phyloP scores from a whole-genome alignment of 176 grass and related monocot species.

The Zizania latifolia region DNA sequence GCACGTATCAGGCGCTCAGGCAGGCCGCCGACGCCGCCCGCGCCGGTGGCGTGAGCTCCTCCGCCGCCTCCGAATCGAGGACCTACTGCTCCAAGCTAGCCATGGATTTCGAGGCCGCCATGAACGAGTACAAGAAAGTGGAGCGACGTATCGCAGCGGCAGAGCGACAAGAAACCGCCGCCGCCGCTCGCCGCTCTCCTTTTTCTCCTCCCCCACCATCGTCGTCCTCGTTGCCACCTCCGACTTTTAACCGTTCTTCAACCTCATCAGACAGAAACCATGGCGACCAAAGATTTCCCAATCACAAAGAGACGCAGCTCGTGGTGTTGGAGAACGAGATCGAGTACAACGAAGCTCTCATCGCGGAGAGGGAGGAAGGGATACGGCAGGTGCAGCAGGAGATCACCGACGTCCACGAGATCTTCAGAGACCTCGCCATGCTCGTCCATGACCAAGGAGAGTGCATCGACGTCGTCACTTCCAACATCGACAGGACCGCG shows the following conservation, averaged over 20 bases:
- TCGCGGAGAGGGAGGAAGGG: constrained; percentile 56
- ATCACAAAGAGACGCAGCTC: constrained; percentile 24
- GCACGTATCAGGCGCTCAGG: constrained; percentile 40
- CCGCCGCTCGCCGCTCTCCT: constrained; percentile 23
- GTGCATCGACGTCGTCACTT: constrained; percentile 32
- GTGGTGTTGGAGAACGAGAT: constrained; percentile 31
- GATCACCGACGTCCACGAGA: constrained; percentile 53
- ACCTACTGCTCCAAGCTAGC: constrained; percentile 41
- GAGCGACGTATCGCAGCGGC: constrained; percentile 25
- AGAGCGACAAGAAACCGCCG: constrained; percentile 28
- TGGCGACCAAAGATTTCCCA: no score
- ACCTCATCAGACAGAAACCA: background rate
- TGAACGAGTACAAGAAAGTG: constrained; percentile 48
- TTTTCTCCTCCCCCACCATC: constrained; percentile 19
- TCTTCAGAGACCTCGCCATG: constrained; percentile 44
- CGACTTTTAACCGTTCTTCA: background rate
- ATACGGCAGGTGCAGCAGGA: constrained; percentile 53
- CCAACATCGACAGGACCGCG: constrained; percentile 27
- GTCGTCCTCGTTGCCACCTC: background rate
- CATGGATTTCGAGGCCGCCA: constrained; percentile 46
- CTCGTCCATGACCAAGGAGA: constrained; percentile 42
- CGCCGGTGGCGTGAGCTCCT: background rate
- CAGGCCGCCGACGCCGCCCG: constrained; percentile 7
- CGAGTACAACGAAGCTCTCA: constrained; percentile 34
- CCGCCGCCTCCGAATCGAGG: background rate